Evolutionary conservation across 208 protist species (phyloP), one percentile per base, ranked within the genome.

Genomic region (Leishmania lainsoni): DNA sequence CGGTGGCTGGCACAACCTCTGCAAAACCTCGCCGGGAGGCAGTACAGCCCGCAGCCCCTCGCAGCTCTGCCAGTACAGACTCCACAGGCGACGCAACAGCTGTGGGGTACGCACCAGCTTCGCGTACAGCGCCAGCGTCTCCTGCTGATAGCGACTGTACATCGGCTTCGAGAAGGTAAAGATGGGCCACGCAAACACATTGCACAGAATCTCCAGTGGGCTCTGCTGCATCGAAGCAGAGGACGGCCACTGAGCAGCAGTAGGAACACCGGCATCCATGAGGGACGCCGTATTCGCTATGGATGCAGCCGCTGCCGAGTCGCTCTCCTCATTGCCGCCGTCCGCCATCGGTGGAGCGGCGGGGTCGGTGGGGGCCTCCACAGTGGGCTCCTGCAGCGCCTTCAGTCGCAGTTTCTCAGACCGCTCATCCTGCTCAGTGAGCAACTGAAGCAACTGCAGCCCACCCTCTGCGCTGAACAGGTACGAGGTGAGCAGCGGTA

Each of bases 121-220:
- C 26, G 89, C 87, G 77, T 93, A 86, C 52, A 97, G 76, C 12
- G 91, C 88, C 2, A 88, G 77, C 59, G 87, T 91, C 82, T 95
- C 91, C 75, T 88, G 86, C 52, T 84, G 87, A 58, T 90, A 85
- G 39, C 70, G 63, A 20, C 71, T 5, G 49, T 81, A 87, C 12
- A 72, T 58, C 20, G 77, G 74, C 68, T 85, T 75, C 39, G 86
- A 82, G 78, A 97, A 94, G 61, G 79, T 85, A 59, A 90, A 94
- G 58, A 97, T 84, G 5, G 94, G 94, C 92, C 94, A 97, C 26
- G 89, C 91, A 76, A 92, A 94, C 49, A 94, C 89, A 70, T 90
- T 86, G 78, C 92, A 95, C 22, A 94, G 72, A 65, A 91, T 78
- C 83, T 97, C 87, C 58, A 95, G 87, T 35, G 89, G 84, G 61